Base-by-base conservation (phyloP, 169 alveolate species). In the Eimeria falciformis region DNA sequence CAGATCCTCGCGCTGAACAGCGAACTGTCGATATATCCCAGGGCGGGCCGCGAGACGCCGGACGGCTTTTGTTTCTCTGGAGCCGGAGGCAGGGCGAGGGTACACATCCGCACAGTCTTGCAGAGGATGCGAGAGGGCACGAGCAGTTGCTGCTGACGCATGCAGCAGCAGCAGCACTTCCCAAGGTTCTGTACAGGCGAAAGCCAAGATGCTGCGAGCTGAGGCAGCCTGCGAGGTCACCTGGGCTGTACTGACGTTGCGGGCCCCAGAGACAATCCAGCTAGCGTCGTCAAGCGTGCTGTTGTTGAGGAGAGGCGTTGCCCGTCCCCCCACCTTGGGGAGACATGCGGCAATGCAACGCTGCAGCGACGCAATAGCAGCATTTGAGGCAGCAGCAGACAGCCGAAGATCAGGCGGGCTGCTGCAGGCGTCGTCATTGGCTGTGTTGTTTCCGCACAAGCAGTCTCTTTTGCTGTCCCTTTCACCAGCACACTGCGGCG, bases 131-230 rank as follows among this genome's bases (percentile, higher is more conserved):
- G 65, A 11, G 12, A 5, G 11, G 53, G 46, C 66, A n/a, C 55
- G 14, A 17, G 66, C 18, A 17, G 85, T 21, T 17, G 85, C 85
- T 40, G 66, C 66, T 62, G 73, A 12, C 37, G 73, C 73, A 29
- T 62, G 73, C 73, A 62, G 73, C 58, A 75, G 66, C 65, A 75
- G 65, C 66, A 75, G 66, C 85, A 75, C 85, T 21, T 75, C 85
- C 85, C 85, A 75, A 0, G 85, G 65, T 21, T 75, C 85, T 40
- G 85, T 75, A 47, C 85, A 75, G 7, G 85, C 85, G 46, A 75
- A 75, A 14, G 85, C 65, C 43, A 75, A 47, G 43, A 75, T 14
- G 45, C 66, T 75, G 43, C 85, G 85, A 21, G 65, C 85, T 5
- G 85, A 75, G 21, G 85, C 85, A 43, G 85, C 25, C 85, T 75